Evolutionary conservation across 2,329 filamentous ascomycete genomes (phyloP).

Genomic region (Colletotrichum melonis): DNA sequence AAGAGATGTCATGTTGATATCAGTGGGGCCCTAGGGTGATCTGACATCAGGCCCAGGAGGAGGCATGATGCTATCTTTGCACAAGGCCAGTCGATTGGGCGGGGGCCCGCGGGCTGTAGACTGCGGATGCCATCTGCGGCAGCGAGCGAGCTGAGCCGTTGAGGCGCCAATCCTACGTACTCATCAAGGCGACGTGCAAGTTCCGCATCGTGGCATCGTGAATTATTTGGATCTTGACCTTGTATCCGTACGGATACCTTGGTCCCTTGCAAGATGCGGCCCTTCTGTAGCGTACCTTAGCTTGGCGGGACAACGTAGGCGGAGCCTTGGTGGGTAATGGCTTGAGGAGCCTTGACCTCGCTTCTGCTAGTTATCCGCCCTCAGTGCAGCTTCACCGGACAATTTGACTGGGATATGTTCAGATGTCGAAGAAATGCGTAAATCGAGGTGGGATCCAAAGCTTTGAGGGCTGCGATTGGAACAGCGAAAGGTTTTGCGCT

Average conservation of each 20-base stretch:
- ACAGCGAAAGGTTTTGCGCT: neutral
- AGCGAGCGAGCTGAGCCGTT: slow-evolving; percentile 29
- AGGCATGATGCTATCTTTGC: slow-evolving; percentile 29
- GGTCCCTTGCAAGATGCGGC: slow-evolving; percentile 11
- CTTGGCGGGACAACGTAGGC: slow-evolving; percentile 24
- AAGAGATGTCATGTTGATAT: slow-evolving; percentile 33
- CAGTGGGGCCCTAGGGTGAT: slow-evolving; percentile 29
- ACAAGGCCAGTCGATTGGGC: slow-evolving; percentile 19
- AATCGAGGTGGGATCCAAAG: neutral
- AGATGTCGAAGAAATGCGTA: neutral
- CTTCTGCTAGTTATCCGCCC: slow-evolving; percentile 28
- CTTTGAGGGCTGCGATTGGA: neutral
- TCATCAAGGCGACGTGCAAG: neutral
- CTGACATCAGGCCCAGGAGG: slow-evolving; percentile 23
- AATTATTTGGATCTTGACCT: slow-evolving; percentile 7
- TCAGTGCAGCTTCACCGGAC: slow-evolving; percentile 1
- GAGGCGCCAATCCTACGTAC: slow-evolving; percentile 4
- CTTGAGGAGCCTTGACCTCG: slow-evolving; percentile 12
- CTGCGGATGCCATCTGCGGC: slow-evolving; percentile 32
- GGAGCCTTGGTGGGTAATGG: slow-evolving; percentile 16
- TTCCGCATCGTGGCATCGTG: neutral
- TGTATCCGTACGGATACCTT: neutral
- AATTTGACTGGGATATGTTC: neutral
- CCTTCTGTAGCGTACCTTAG: slow-evolving; percentile 18
- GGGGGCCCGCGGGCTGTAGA: neutral